A percentile compares a stretch with the other conserved stretches of the same genome.
Evolutionary conservation across 768 basidiomycete species (phyloP).

Genomic region (Lactarius deliciosus): DNA sequence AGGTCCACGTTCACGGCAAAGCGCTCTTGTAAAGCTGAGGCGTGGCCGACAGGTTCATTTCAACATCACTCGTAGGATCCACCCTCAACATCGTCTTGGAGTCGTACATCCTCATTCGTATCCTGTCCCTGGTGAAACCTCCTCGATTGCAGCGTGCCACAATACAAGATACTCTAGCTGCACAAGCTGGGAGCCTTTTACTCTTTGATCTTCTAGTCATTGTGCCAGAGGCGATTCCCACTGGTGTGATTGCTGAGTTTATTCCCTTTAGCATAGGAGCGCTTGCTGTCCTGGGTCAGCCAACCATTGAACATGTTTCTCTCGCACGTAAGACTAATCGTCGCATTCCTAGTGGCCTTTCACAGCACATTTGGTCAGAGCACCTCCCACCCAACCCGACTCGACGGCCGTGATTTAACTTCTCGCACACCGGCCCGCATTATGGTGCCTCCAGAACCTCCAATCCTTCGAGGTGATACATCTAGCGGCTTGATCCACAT

Average conservation of each 20-base stretch:
- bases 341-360: constrained; percentile 29
- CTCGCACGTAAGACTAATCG: constrained; percentile 10
- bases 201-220: constrained; percentile 45
- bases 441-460: neutral
- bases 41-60: constrained; percentile 39
- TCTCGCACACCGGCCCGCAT: neutral
- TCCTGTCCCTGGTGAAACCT: constrained; percentile 35
- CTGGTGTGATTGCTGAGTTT: constrained; percentile 42
- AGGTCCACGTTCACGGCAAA: neutral
- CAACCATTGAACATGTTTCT: constrained; percentile 25
- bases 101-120: constrained; percentile 40
- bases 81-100: constrained; percentile 41
- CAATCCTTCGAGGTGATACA: neutral
- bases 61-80: constrained; percentile 40
- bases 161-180: constrained; percentile 36
- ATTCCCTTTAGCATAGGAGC: constrained; percentile 45
- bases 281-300: constrained; percentile 44
- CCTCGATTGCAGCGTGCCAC: constrained; percentile 28
- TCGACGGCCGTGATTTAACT: neutral
- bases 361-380: constrained; percentile 9
- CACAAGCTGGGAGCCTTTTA: constrained; percentile 42
- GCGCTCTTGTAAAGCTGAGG: neutral
- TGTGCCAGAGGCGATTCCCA: constrained; percentile 38
- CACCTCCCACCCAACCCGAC: neutral
- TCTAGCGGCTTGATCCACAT: neutral